Percentiles rank a stretch among this genome's conserved stretches.
These are phyloP conservation scores for Malus hybrid DNA, from an alignment of 331 rosid species.

Conservation along the genomic window DNA sequence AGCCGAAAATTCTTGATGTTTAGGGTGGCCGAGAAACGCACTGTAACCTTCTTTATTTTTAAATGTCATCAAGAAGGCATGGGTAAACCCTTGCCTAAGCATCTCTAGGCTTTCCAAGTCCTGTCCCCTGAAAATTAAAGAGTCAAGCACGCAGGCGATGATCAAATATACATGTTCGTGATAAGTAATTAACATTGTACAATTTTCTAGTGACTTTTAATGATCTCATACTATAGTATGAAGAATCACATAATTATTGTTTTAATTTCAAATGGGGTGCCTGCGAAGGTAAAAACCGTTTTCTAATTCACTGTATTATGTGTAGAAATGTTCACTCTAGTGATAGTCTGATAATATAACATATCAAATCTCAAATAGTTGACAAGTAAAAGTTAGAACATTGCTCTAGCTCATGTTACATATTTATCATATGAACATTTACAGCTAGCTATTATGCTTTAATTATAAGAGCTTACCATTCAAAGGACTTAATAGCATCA, in stretches of 20 bases:
- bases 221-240: neutral
- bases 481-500: constrained; percentile 69
- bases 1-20: constrained; percentile 68
- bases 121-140: constrained; percentile 49
- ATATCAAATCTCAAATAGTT: neutral
- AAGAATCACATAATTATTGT: neutral
- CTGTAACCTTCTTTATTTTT: constrained; percentile 59
- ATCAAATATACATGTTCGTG: neutral
- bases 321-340: neutral
- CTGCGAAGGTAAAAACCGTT: neutral
- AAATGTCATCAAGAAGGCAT: constrained; percentile 81
- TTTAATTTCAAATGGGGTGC: neutral
- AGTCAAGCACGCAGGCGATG: neutral
- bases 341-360: neutral
- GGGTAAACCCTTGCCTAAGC: constrained; percentile 83
- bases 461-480: constrained; percentile 45
- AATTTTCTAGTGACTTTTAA: neutral
- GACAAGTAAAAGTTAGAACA: neutral
- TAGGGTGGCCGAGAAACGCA: constrained; percentile 64
- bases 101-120: constrained; percentile 69
- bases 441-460: neutral
- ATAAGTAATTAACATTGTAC: too few relatives aligned
- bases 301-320: neutral
- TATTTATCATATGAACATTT: too few relatives aligned
- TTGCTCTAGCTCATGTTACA: too few relatives aligned